Evolutionary conservation across 371 early-diverging fungal species (phyloP), one percentile per base, ranked within the genome.

Genomic region (Cokeromyces recurvatus): DNA sequence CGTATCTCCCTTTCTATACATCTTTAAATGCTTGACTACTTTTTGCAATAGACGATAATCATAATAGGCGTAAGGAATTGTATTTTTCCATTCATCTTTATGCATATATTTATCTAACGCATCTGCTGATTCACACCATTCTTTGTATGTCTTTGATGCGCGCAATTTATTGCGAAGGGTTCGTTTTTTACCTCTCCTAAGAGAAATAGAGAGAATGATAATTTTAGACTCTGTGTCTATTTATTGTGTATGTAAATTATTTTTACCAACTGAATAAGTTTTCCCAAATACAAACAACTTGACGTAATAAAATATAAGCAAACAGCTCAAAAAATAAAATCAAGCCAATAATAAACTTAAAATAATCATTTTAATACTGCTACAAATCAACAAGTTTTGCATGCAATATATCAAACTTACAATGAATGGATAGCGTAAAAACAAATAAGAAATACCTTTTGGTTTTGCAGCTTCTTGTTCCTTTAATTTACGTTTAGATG

Each of bases 221-320:
- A 32, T 15, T 5, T 23, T 22, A 2, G 17, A 10, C 25, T 38
- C 16, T 29, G 43, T 25, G 5, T 29, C 29, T 29, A 11, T 11
- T 29, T 29, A 29, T 8, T 8, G 11, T 29, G 29, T n/a, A 34
- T 34, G n/a, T 12, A 23, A 2, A 3, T 54, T 21, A 34, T 2
- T 42, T 46, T 51, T 78, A 77, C 85, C 86, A 87, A 38, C 76
- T 75, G 44, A 83, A 66, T 25, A 81, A 55, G 47, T 72, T 79
- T 62, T 89, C 92, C 79, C 84, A 89, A n/a, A 82, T 34, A 24
- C 77, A 71, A 19, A 92, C 92, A 24, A 83, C 59, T 59, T 85
- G 82, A 25, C 90, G 79, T 46, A 90, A 60, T 17, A 73, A 60
- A 34, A 85, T 53, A 48, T 90, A 88, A 7, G 84, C 55, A n/a